These are phyloP conservation scores for Ambrosia artemisiifolia DNA, from an alignment of 129 eudicot genomes.

Conservation along the genomic window DNA sequence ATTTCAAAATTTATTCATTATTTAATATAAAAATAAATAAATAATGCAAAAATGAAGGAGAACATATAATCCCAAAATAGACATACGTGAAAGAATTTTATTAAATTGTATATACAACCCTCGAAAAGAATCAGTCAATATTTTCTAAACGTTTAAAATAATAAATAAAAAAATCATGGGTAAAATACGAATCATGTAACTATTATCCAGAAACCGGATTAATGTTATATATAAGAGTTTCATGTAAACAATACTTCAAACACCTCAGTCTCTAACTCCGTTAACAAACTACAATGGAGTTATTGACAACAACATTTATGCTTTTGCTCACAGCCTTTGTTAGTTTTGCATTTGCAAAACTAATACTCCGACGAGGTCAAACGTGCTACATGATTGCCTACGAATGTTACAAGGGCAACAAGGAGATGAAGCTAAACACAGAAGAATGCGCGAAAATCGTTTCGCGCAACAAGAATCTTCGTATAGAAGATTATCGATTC, in stretches of 20 bases:
- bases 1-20: too few relatives aligned
- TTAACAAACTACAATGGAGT: constrained; percentile 23
- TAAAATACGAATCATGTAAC: background rate
- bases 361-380: constrained; percentile 18
- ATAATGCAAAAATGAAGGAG: too few relatives aligned
- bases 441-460: constrained; percentile 39
- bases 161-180: too few relatives aligned
- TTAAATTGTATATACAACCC: too few relatives aligned
- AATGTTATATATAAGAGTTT: background rate
- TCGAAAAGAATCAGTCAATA: too few relatives aligned
- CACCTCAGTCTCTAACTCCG: background rate
- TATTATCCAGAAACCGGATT: background rate
- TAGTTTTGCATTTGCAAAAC: constrained; percentile 20
- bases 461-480: constrained; percentile 51
- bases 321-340: constrained; percentile 24
- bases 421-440: constrained; percentile 42
- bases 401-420: constrained; percentile 56
- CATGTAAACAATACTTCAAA: background rate
- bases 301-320: constrained; percentile 13
- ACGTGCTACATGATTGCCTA: constrained; percentile 59
- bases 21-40: too few relatives aligned
- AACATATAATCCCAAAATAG: too few relatives aligned
- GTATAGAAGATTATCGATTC: constrained; percentile 47
- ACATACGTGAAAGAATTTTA: too few relatives aligned
- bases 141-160: too few relatives aligned